Percentiles rank a stretch among this genome's conserved stretches.
Evolutionary conservation across 2,329 filamentous ascomycete species (phyloP).

Genomic region (Diaporthe vexans): DNA sequence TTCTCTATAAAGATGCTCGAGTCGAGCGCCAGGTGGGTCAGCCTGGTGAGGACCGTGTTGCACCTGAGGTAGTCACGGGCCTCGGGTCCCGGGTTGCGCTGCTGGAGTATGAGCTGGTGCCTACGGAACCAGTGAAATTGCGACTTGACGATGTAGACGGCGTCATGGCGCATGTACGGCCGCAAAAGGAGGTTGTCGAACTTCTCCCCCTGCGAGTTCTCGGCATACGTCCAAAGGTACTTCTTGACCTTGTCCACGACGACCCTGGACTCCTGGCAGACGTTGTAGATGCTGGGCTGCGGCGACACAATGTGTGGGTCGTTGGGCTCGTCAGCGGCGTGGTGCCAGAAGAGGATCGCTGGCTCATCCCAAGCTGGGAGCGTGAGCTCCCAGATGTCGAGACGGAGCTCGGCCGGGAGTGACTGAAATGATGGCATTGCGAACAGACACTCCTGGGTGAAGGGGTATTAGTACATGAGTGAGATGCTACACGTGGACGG

Average conservation of each 20-base stretch:
- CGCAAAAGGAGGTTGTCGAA: conserved; percentile 20
- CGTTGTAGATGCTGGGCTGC: conserved; percentile 22
- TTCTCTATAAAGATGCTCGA: conserved; percentile 16
- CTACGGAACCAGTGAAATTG: conserved; percentile 30
- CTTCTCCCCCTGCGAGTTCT: not conserved
- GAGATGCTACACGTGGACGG: no score
- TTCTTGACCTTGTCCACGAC: conserved; percentile 1
- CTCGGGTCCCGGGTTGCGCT: conserved; percentile 10
- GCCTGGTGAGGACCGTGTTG: not conserved
- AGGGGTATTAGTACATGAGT: rapidly evolving
- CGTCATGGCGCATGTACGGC: conserved; percentile 4
- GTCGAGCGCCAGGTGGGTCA: conserved; percentile 28
- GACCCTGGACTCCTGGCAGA: conserved; percentile 18
- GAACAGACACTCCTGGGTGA: not conserved
- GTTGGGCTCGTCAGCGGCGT: conserved; percentile 10
- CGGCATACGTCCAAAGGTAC: not conserved
- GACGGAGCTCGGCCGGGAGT: conserved; percentile 11
- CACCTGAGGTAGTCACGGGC: conserved; percentile 16
- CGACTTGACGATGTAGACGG: conserved; percentile 22
- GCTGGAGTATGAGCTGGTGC: conserved; percentile 14
- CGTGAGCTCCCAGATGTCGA: conserved; percentile 14
- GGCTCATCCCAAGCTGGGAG: not conserved
- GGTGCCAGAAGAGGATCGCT: conserved; percentile 8
- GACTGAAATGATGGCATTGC: conserved; percentile 21
- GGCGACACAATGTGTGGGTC: conserved; percentile 10